Evolutionary conservation across 768 basidiomycete genomes (phyloP).

Genomic region (Hysterangium stoloniferum): DNA sequence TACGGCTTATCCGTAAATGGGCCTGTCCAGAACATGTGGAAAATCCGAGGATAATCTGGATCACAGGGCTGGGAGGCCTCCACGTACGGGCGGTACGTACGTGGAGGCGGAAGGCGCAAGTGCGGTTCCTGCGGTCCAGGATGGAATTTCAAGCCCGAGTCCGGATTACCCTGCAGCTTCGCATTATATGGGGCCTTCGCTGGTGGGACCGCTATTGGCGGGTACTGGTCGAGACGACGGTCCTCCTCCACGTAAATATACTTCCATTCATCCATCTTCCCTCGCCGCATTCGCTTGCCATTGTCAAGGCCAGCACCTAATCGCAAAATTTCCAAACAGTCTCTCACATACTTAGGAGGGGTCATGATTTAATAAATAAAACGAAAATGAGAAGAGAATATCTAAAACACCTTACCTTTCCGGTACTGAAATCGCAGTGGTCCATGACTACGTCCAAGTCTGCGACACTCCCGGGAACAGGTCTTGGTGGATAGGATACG

Average conservation of each 20-base stretch:
- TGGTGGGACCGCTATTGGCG: conserved; percentile 25
- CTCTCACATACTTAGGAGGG: conserved; percentile 76
- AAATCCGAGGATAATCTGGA: conserved; percentile 75
- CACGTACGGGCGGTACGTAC: conserved; percentile 49
- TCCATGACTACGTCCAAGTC: conserved; percentile 91
- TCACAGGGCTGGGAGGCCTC: conserved; percentile 65
- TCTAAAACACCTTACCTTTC: conserved; percentile 43
- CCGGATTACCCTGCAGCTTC: conserved; percentile 33
- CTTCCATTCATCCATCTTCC: conserved; percentile 74
- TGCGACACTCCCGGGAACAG: conserved; percentile 72
- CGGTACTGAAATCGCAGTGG: conserved; percentile 81
- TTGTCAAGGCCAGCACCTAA: conserved; percentile 85
- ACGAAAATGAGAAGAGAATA: neutral
- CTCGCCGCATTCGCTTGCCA: conserved; percentile 64
- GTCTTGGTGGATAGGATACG: conserved; percentile 82
- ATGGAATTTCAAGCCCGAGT: conserved; percentile 44
- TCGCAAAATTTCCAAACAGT: conserved; percentile 92
- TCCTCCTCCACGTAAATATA: conserved; percentile 75
- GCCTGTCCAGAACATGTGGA: conserved; percentile 99
- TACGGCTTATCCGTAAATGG: conserved; percentile 99
- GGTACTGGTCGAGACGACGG: conserved; percentile 23
- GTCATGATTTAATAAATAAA: conserved; percentile 13
- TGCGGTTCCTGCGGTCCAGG: conserved; percentile 50
- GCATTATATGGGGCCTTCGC: conserved; percentile 22
- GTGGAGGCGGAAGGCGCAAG: conserved; percentile 40